phyloP scores from a whole-genome alignment of 129 eudicot species.

The Flaveria ramosissima region DNA sequence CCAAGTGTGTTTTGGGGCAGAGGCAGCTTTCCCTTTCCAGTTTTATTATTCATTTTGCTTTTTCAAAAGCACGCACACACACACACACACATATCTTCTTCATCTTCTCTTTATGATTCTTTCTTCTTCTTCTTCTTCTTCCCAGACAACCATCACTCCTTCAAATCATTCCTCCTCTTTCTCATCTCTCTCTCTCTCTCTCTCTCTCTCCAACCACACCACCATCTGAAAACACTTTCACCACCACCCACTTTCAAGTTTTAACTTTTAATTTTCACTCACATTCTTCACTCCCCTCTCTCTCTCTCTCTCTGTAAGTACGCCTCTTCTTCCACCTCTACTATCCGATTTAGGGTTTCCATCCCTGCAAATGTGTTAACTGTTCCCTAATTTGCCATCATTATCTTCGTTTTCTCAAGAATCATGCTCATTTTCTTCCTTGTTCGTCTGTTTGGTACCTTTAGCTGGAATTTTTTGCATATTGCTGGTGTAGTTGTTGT shows the following conservation, averaged over 20 bases:
- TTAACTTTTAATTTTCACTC: background rate
- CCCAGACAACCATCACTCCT: conserved; percentile 43
- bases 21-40: conserved; percentile 47
- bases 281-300: conserved; percentile 21
- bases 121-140: conserved; percentile 41
- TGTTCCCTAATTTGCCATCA: conserved; percentile 20
- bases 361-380: background rate
- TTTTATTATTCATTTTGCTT: conserved; percentile 36
- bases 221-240: conserved; percentile 13
- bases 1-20: conserved; percentile 5
- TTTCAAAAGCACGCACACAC: conserved; percentile 36
- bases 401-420: no score
- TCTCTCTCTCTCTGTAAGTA: conserved; percentile 29
- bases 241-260: background rate
- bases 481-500: conserved; percentile 33
- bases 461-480: conserved; percentile 12
- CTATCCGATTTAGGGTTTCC: conserved; percentile 24
- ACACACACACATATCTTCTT: conserved; percentile 35
- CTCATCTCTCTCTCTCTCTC: no score
- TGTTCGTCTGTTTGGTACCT: no score
- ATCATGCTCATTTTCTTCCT: conserved; percentile 2
- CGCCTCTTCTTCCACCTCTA: conserved; percentile 11
- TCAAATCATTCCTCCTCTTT: conserved; percentile 42
- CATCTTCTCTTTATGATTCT: no score
- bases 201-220: no score